These are phyloP conservation scores for Begonia masoniana DNA, from an alignment of 306 rosid genomes.

Conservation along the genomic window DNA sequence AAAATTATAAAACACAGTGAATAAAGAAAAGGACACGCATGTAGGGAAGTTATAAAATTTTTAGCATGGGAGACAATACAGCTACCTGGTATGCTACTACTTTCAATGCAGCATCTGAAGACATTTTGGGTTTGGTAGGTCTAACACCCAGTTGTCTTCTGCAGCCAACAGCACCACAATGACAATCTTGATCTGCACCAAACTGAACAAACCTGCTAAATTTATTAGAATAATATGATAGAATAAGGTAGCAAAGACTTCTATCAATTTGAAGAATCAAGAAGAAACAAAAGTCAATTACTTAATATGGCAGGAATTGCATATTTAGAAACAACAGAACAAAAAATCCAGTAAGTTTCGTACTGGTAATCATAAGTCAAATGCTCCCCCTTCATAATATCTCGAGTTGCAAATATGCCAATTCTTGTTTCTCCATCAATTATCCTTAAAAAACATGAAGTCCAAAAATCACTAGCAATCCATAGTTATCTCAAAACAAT, in stretches of 20 bases:
- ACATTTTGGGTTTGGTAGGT: constrained; percentile 66
- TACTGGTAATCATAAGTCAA: constrained; percentile 96
- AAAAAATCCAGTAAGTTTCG: constrained; percentile 25
- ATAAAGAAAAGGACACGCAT: too few species aligned
- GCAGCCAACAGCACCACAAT: constrained; percentile 80
- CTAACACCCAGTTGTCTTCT: constrained; percentile 74
- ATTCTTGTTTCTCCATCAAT: constrained; percentile 90
- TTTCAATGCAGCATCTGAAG: constrained; percentile 83
- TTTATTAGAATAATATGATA: constrained; percentile 39
- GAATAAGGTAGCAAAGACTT: neutral
- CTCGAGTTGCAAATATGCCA: constrained; percentile 72
- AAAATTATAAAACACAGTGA: too few species aligned
- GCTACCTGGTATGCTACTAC: constrained; percentile 78
- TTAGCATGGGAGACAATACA: constrained; percentile 43
- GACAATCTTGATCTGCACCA: constrained; percentile 99
- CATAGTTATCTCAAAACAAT: constrained; percentile 4
- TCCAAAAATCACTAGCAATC: too few species aligned
- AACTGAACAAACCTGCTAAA: constrained; percentile 91
- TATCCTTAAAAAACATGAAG: constrained; percentile 38
- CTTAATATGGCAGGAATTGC: too few species aligned
- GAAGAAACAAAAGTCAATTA: neutral
- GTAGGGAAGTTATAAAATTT: constrained; percentile 4
- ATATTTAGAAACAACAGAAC: constrained; percentile 5
- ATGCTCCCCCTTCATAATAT: constrained; percentile 77
- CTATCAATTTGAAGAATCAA: neutral